A percentile compares a stretch with the other conserved stretches of the same genome.
These are phyloP conservation scores for Polymyxa betae DNA, from an alignment of 208 protist genomes.

Conservation along the genomic window DNA sequence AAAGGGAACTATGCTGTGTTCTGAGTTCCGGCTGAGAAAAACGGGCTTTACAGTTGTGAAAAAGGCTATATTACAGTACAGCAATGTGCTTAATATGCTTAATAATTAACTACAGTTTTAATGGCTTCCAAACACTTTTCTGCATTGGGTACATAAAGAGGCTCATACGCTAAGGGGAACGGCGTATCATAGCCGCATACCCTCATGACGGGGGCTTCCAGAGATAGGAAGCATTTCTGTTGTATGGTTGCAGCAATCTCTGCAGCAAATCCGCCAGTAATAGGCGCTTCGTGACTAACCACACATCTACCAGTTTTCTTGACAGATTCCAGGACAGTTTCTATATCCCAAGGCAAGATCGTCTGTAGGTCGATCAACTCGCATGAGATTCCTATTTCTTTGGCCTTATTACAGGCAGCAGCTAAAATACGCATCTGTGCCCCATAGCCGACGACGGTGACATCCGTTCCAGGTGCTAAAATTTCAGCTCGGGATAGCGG, in stretches of 20 bases:
- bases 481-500: constrained; percentile 88
- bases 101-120: constrained; percentile 57
- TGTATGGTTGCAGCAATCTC: constrained; percentile 87
- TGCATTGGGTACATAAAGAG: constrained; percentile 90
- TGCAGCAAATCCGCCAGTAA: constrained; percentile 88
- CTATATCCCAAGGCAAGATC: constrained; percentile 90
- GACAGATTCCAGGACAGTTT: constrained; percentile 80
- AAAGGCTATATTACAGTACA: too few relatives aligned
- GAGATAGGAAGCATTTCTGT: constrained; percentile 64
- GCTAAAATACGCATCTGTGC: constrained; percentile 62
- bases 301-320: constrained; percentile 54
- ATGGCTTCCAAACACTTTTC: constrained; percentile 83
- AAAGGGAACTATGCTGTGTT: too few relatives aligned
- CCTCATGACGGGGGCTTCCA: constrained; percentile 91
- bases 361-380: constrained; percentile 94
- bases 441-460: constrained; percentile 90
- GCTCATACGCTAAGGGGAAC: constrained; percentile 92
- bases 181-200: constrained; percentile 94
- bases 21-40: too few relatives aligned
- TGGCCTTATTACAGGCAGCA: constrained; percentile 52
- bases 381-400: constrained; percentile 78
- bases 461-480: constrained; percentile 80
- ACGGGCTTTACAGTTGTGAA: too few relatives aligned
- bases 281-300: constrained; percentile 86
- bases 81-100: not conserved